A percentile compares a stretch with the other conserved stretches of the same genome.
Evolutionary conservation across 1,139 yeast species (phyloP).

Genomic region (Saccharomyces hybrid): DNA sequence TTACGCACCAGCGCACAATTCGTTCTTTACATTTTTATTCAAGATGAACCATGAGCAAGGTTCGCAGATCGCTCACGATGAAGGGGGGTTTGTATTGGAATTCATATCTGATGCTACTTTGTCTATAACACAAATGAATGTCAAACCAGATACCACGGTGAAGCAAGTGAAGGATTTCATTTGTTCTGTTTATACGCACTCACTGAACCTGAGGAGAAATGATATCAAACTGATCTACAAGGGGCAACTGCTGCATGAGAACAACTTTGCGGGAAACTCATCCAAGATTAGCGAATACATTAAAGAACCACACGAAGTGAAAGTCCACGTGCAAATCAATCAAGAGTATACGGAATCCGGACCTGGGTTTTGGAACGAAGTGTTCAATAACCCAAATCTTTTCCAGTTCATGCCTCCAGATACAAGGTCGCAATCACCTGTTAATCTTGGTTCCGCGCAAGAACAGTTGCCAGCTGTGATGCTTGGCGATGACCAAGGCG

Average conservation of each 20-base stretch:
- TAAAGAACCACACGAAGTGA: slow-evolving; percentile 11
- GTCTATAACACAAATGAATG: slow-evolving; percentile 18
- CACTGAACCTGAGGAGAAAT: slow-evolving; percentile 14
- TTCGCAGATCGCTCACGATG: not conserved
- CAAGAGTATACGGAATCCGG: slow-evolving; percentile 19
- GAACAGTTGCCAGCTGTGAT: not conserved
- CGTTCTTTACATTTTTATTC: slow-evolving; percentile 23
- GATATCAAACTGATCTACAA: slow-evolving; percentile 26
- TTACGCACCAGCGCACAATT: slow-evolving; percentile 18
- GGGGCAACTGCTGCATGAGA: slow-evolving; percentile 21
- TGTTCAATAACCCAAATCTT: slow-evolving; percentile 17
- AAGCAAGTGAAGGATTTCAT: slow-evolving; percentile 25
- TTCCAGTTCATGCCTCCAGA: slow-evolving; percentile 12
- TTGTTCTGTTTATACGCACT: slow-evolving; percentile 22
- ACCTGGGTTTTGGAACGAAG: slow-evolving; percentile 28
- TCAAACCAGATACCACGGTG: slow-evolving; percentile 22
- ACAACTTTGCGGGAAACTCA: slow-evolving; percentile 16
- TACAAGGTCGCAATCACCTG: slow-evolving; percentile 4
- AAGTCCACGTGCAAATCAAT: slow-evolving; percentile 25
- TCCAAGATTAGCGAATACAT: slow-evolving; percentile 17
- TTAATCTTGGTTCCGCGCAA: slow-evolving; percentile 4
- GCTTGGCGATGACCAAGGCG: not conserved
- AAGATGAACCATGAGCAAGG: slow-evolving; percentile 19
- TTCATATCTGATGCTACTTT: slow-evolving; percentile 25
- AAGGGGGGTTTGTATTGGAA: slow-evolving; percentile 12